phyloP scores from a whole-genome alignment of 805 yeast genomes.

The Hanseniaspora clermontiae region DNA sequence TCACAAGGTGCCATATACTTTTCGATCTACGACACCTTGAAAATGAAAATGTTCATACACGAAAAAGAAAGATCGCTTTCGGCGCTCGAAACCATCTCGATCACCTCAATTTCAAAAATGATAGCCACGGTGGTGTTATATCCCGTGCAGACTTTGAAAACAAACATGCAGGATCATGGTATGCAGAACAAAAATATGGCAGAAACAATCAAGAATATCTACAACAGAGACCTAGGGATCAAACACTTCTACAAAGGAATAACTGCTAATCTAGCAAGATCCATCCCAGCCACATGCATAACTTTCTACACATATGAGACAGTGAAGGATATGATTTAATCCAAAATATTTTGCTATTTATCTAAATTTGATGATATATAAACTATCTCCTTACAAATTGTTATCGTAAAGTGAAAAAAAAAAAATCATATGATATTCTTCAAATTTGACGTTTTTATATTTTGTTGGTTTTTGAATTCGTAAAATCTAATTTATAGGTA shows the following conservation, averaged over 20 bases:
- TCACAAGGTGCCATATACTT: conserved; percentile 84
- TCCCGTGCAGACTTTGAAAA: conserved; percentile 71
- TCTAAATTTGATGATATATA: no score
- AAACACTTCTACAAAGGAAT: conserved; percentile 75
- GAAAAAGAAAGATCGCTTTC: conserved; percentile 26
- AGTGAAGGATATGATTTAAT: conserved; percentile 27
- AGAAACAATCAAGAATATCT: not conserved
- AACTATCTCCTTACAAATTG: no score
- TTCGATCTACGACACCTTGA: conserved; percentile 69
- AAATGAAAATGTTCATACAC: conserved; percentile 29
- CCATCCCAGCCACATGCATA: conserved; percentile 84
- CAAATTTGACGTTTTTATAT: no score
- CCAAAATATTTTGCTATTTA: not conserved
- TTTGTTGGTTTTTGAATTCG: conserved; percentile 2
- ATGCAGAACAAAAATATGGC: not conserved
- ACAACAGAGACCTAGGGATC: conserved; percentile 38
- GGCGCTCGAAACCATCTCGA: conserved; percentile 46
- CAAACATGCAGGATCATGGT: conserved; percentile 42
- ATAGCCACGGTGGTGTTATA: conserved; percentile 56
- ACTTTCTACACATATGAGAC: conserved; percentile 79
- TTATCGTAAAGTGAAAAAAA: no score
- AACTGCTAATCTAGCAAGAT: conserved; percentile 62
- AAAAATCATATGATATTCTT: no score
- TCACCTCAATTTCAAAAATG: conserved; percentile 59
- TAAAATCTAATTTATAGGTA: conserved; percentile 10